Evolutionary conservation across 192 early-diverging fungal genomes (phyloP).

Genomic region (Umbelopsis vinacea): DNA sequence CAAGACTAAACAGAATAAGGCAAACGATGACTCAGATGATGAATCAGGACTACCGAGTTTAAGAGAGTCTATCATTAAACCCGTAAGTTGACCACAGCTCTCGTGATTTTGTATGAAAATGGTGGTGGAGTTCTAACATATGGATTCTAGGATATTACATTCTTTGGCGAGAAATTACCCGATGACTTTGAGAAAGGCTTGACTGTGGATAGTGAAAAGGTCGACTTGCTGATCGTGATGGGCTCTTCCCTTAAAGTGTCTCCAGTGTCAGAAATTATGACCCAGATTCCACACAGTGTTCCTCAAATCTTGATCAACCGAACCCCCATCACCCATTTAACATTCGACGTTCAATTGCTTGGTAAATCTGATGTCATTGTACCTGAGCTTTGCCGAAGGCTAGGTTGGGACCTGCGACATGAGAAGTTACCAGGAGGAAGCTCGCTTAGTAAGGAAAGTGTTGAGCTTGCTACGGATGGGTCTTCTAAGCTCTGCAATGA

Average conservation of each 20-base stretch:
- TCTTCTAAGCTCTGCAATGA: slow-evolving; percentile 23
- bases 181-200: slow-evolving; percentile 77
- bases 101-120: no score
- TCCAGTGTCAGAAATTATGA: slow-evolving; percentile 91
- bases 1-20: slow-evolving; percentile 32
- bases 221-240: slow-evolving; percentile 93
- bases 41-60: slow-evolving; percentile 46
- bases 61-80: slow-evolving; percentile 79
- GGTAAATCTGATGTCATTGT: slow-evolving; percentile 89
- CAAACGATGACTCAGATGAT: slow-evolving; percentile 57
- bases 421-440: slow-evolving; percentile 64
- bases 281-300: slow-evolving; percentile 76
- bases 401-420: slow-evolving; percentile 79
- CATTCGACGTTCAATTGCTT: slow-evolving; percentile 88
- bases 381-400: slow-evolving; percentile 69
- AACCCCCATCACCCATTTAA: slow-evolving; percentile 82
- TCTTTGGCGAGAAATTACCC: slow-evolving; percentile 95
- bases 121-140: background rate
- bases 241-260: slow-evolving; percentile 95
- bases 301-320: slow-evolving; percentile 94
- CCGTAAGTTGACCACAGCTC: slow-evolving; percentile 37
- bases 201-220: slow-evolving; percentile 70
- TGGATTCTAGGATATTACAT: slow-evolving; percentile 76
- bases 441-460: slow-evolving; percentile 42
- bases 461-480: background rate